Evolutionary conservation across 2,329 filamentous ascomycete genomes (phyloP).

Genomic region (Paracoccidioides brasiliensis): DNA sequence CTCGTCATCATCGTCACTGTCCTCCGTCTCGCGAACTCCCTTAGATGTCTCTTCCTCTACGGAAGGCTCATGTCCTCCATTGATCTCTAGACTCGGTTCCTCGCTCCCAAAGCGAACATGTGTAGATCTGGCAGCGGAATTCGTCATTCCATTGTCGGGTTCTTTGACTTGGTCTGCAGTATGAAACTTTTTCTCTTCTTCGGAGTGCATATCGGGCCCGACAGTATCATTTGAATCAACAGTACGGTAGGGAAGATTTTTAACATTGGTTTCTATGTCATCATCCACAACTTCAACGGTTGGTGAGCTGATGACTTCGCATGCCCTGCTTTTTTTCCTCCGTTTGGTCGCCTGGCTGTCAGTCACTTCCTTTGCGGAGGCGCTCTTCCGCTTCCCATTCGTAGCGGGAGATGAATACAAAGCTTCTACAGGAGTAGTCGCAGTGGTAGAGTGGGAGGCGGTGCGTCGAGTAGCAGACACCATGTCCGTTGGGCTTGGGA

Average conservation of each 20-base stretch:
- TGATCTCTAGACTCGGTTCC: slow-evolving; percentile 20
- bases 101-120: slow-evolving; percentile 32
- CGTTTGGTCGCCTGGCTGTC: slow-evolving; percentile 1
- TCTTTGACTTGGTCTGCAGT: background rate
- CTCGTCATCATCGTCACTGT: slow-evolving; percentile 27
- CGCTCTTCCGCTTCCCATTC: slow-evolving; percentile 12
- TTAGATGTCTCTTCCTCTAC: slow-evolving; percentile 13
- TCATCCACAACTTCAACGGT: background rate
- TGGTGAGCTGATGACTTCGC: background rate
- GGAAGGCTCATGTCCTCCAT: slow-evolving; percentile 11
- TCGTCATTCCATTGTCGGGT: background rate
- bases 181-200: background rate
- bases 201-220: background rate
- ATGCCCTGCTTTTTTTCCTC: background rate
- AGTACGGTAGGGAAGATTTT: background rate
- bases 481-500: slow-evolving; percentile 16
- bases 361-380: background rate
- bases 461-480: slow-evolving; percentile 22
- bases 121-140: slow-evolving; percentile 12
- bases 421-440: slow-evolving; percentile 3
- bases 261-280: background rate
- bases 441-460: slow-evolving; percentile 13
- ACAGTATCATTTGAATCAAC: background rate
- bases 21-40: slow-evolving; percentile 7
- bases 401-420: slow-evolving; percentile 9